Conservation (phyloP, 768 basidiomycete species). For the Omphalotus guepiniiformis region DNA sequence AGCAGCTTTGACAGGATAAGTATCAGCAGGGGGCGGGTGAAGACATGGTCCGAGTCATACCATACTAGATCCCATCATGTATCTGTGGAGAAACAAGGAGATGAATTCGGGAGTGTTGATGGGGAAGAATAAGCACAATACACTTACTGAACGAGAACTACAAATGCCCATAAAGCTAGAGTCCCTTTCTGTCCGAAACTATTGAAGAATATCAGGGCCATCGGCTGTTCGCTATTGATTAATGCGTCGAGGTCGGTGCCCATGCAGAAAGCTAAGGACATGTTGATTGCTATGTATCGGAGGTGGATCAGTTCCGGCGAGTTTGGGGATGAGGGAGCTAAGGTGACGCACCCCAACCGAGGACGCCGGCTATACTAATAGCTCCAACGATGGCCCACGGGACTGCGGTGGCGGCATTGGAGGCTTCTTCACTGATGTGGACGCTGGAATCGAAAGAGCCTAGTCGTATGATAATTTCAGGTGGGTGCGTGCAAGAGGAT, state of each 20-base stretch:
- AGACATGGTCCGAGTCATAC: too few species aligned
- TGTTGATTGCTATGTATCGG: slow-evolving; percentile 34
- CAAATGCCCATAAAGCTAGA: slow-evolving; percentile 33
- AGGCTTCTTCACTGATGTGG: slow-evolving; percentile 51
- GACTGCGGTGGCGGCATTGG: slow-evolving; percentile 49
- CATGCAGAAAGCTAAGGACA: slow-evolving; percentile 46
- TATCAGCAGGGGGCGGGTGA: too few species aligned
- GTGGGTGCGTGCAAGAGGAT: slow-evolving; percentile 17
- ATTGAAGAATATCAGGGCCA: slow-evolving; percentile 39
- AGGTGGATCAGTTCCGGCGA: too few species aligned
- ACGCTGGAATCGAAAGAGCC: slow-evolving; percentile 38
- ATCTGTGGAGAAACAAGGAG: too few species aligned
- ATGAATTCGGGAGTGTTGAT: too few species aligned
- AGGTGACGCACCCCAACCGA: slow-evolving; percentile 39
- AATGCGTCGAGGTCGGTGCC: slow-evolving; percentile 39
- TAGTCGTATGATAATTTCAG: slow-evolving; percentile 26
- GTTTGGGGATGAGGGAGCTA: too few species aligned
- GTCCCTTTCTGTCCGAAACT: slow-evolving; percentile 40
- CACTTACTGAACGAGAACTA: slow-evolving; percentile 27
- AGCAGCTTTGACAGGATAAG: too few species aligned
- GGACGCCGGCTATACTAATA: slow-evolving; percentile 37
- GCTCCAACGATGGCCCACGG: slow-evolving; percentile 48
- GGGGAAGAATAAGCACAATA: too few species aligned
- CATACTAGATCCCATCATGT: slow-evolving; percentile 59
- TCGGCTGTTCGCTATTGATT: slow-evolving; percentile 30